Evolutionary conservation across 139 green algal genomes (phyloP), one percentile per base, ranked within the genome.

Genomic region (Chlamydomonas sp.): DNA sequence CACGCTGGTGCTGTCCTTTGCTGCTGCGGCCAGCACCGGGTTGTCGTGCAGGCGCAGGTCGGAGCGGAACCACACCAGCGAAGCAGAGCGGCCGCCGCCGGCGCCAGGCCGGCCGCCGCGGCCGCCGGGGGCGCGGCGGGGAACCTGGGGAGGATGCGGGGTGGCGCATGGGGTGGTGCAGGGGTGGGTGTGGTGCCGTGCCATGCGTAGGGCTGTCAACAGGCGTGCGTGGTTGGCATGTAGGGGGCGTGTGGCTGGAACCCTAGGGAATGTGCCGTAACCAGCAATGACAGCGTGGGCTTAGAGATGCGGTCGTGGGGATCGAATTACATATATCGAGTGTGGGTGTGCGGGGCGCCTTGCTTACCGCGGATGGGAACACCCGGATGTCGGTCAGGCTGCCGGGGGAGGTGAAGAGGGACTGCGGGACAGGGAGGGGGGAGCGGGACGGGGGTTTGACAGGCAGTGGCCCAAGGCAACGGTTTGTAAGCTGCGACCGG

Each of bases 1-100:
- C 3, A 96, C 73, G 58, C 84, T 89, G 59, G 72, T 84, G 61
- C 79, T 63, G 49, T 86, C 78, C 8, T 72, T 15, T 60, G 63
- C 77, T 8, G 94, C 94, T 3, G 58, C 60, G 58, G 73, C 77
- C 63, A 96, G 89, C 0, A 93, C 84, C 66, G 92, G 90, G 77
- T 96, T 91, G 85, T 96, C 94, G 76, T 96, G 93, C 78, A 95
- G 82, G 49, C 94, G 92, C 83, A 96, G 94, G 91, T 96, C 94
- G 85, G 78, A 92, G 64, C 91, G 90, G 57, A 95, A 92, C 91
- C 91, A 95, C 72, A 95, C n/a, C 4, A 95, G 49, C 63, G 89
- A 88, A 5, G 90, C 73, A 49, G 59, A 57, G 76, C 86, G 71
- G 2, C 64, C 84, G 57, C 63, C 84, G 59, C 60, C 84, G 17